Conservation (phyloP, 192 early-diverging fungal genomes). For the Coemansia umbellata region DNA sequence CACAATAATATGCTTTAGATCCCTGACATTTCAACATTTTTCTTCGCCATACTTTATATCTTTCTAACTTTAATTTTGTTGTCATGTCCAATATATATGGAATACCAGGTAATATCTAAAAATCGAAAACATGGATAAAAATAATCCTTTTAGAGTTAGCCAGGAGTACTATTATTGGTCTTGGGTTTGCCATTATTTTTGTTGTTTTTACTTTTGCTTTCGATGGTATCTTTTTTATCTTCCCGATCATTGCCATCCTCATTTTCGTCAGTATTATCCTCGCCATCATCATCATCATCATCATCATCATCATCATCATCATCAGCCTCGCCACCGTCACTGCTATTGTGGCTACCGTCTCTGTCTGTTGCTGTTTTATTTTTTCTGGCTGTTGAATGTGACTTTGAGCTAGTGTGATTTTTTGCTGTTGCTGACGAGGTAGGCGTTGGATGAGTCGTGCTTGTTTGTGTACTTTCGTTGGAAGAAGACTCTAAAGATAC, state of each 20-base stretch:
- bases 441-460: no score
- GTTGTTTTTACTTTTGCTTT: background rate
- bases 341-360: constrained; percentile 14
- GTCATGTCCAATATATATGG: no score
- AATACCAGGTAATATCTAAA: constrained; percentile 1
- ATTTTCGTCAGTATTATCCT: background rate
- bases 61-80: no score
- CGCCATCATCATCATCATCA: background rate
- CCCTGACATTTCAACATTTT: no score
- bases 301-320: constrained; percentile 11
- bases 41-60: no score
- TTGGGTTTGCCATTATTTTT: background rate
- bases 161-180: background rate
- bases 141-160: no score
- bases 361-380: background rate
- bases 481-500: no score
- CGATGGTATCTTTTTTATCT: background rate
- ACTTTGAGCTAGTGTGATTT: background rate
- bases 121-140: background rate
- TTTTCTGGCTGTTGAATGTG: background rate
- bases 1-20: no score
- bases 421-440: background rate
- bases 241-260: background rate
- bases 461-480: no score
- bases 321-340: constrained; percentile 11